Evolutionary conservation across 108 stramenopile genomes (phyloP).

Genomic region (Cyclotella kingstonii): DNA sequence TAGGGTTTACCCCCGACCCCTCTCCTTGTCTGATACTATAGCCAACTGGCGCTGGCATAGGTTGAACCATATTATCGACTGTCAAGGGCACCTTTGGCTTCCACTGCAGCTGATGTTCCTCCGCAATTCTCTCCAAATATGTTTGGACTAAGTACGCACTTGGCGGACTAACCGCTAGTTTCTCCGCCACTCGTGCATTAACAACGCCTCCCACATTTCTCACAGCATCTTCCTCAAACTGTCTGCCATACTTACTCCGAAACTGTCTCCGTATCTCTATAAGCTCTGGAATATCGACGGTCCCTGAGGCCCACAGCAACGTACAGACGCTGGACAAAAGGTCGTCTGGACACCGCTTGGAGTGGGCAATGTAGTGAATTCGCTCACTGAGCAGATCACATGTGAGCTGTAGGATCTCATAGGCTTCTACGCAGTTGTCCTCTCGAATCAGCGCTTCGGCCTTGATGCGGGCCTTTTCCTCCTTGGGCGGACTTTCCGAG

Average conservation of each 20-base stretch:
- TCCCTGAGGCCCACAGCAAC: slow-evolving; percentile 71
- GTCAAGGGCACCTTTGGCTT: slow-evolving; percentile 56
- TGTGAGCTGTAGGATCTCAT: slow-evolving; percentile 74
- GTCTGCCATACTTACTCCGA: slow-evolving; percentile 77
- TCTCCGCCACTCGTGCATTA: slow-evolving; percentile 86
- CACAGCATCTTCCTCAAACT: slow-evolving; percentile 77
- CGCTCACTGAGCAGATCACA: slow-evolving; percentile 86
- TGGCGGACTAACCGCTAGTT: slow-evolving; percentile 85
- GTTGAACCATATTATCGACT: slow-evolving; percentile 58
- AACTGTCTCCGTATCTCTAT: slow-evolving; percentile 79
- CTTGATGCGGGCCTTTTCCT: slow-evolving; percentile 89
- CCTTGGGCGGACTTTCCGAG: slow-evolving; percentile 78
- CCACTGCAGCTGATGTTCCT: slow-evolving; percentile 82
- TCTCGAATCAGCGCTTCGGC: slow-evolving; percentile 88
- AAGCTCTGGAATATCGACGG: slow-evolving; percentile 85
- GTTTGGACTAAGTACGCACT: slow-evolving; percentile 80
- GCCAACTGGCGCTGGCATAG: slow-evolving; percentile 77
- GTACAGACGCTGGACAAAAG: slow-evolving; percentile 66
- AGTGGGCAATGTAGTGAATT: slow-evolving; percentile 61
- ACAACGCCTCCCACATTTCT: slow-evolving; percentile 71
- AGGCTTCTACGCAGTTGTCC: slow-evolving; percentile 86
- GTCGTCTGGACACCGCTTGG: slow-evolving; percentile 77
- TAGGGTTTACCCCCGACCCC: slow-evolving; percentile 57
- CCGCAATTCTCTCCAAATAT: slow-evolving; percentile 88
- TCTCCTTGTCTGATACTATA: slow-evolving; percentile 61